Conservation (phyloP, 192 early-diverging fungal species). For the Rhizophagus sp. region DNA sequence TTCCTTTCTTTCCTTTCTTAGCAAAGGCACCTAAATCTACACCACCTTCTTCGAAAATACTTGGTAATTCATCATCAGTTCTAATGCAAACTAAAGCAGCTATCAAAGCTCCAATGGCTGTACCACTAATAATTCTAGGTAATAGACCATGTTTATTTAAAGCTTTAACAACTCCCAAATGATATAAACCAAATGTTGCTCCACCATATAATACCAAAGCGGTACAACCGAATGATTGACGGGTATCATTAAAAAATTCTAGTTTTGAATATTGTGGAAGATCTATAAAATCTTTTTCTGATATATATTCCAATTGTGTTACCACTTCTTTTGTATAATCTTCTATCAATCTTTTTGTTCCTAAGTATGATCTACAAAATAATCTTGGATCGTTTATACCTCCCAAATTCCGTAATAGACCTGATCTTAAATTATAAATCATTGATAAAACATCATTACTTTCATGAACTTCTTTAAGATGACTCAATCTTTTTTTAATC, state of each 20-base stretch:
- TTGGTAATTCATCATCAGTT: conserved; percentile 71
- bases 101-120: conserved; percentile 70
- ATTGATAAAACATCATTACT: conserved; percentile 55
- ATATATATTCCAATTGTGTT: conserved; percentile 57
- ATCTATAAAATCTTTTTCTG: conserved; percentile 40
- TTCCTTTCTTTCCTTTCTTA: conserved; percentile 55
- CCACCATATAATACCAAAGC: conserved; percentile 75
- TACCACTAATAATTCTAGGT: conserved; percentile 78
- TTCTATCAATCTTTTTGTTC: conserved; percentile 76
- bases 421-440: conserved; percentile 64
- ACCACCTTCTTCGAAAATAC: conserved; percentile 48
- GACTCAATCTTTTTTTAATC: conserved; percentile 54
- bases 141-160: conserved; percentile 62
- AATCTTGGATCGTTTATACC: conserved; percentile 66
- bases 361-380: conserved; percentile 58
- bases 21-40: conserved; percentile 70
- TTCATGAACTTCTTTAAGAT: conserved; percentile 47
- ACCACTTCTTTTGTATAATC: conserved; percentile 75
- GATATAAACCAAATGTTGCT: conserved; percentile 72
- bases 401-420: conserved; percentile 73
- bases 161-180: conserved; percentile 80
- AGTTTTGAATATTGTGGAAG: conserved; percentile 55
- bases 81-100: conserved; percentile 76
- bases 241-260: conserved; percentile 72
- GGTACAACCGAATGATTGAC: conserved; percentile 74